A percentile compares a stretch with the other conserved stretches of the same genome.
These are phyloP conservation scores for Ceratonia siliqua DNA, from an alignment of 306 rosid species.

Conservation along the genomic window DNA sequence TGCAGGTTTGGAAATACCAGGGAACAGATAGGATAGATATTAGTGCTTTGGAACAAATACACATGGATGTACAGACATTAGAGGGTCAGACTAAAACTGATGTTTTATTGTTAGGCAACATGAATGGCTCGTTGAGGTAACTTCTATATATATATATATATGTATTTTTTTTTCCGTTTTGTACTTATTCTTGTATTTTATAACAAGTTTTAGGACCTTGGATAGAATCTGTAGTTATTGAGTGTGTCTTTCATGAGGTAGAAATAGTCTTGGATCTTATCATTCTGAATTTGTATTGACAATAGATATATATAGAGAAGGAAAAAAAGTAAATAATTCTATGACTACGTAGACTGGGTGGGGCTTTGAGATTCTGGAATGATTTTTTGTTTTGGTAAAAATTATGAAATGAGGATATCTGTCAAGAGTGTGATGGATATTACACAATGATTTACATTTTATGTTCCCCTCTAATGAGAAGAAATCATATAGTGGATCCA, in stretches of 20 bases:
- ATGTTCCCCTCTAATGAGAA: not conserved
- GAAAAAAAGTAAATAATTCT: not conserved
- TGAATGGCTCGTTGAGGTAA: conserved; percentile 69
- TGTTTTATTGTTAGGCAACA: conserved; percentile 62
- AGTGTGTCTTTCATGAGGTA: conserved; percentile 9
- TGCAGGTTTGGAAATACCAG: conserved; percentile 81
- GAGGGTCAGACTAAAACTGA: conserved; percentile 62
- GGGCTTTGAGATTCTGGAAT: conserved; percentile 5
- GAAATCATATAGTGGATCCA: not conserved
- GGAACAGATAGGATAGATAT: conserved; percentile 52
- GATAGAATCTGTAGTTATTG: conserved; percentile 9
- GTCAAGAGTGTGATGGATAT: not conserved
- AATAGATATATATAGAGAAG: not conserved
- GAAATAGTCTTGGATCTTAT: not conserved
- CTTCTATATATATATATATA: not conserved
- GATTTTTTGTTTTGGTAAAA: conserved; percentile 1
- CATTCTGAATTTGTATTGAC: not conserved
- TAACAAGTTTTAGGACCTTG: not conserved
- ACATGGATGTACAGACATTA: conserved; percentile 49
- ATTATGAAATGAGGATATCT: not conserved
- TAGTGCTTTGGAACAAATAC: conserved; percentile 69
- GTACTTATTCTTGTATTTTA: conserved; percentile 2
- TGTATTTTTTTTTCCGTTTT: not conserved
- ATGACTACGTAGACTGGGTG: not conserved
- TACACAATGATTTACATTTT: not conserved